These are phyloP conservation scores for Trichosporon coremiiforme DNA, from an alignment of 1,284 basidiomycete species.

Conservation along the genomic window DNA sequence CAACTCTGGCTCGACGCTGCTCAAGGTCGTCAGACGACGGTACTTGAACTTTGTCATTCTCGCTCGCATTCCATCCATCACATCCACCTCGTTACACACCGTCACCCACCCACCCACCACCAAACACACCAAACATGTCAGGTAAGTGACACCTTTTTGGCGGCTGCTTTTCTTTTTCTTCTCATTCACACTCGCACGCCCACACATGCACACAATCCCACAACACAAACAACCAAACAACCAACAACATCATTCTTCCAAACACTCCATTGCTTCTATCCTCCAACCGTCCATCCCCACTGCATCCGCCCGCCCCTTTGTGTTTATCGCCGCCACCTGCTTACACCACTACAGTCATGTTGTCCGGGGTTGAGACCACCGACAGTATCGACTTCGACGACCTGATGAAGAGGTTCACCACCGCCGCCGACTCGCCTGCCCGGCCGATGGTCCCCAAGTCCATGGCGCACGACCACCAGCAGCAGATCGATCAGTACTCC, in stretches of 20 bases:
- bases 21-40: conserved; percentile 6
- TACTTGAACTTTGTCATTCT: background rate
- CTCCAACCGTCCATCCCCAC: background rate
- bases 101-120: background rate
- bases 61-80: background rate
- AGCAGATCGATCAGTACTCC: conserved; percentile 6
- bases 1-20: conserved; percentile 8
- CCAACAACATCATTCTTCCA: background rate
- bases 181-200: background rate
- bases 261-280: conserved; percentile 9
- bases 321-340: background rate
- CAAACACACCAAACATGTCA: conserved; percentile 16
- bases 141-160: conserved; percentile 3
- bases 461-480: conserved; percentile 12
- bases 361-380: conserved; percentile 12
- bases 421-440: conserved; percentile 21
- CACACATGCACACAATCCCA: background rate
- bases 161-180: conserved; percentile 12
- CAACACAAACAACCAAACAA: background rate
- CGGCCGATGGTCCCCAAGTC: conserved; percentile 14
- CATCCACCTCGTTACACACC: background rate
- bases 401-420: conserved; percentile 30
- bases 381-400: conserved; percentile 29
- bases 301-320: background rate
- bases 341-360: conserved; percentile 20